Conservation (phyloP, 306 rosid genomes). For the Vigna mungo region DNA sequence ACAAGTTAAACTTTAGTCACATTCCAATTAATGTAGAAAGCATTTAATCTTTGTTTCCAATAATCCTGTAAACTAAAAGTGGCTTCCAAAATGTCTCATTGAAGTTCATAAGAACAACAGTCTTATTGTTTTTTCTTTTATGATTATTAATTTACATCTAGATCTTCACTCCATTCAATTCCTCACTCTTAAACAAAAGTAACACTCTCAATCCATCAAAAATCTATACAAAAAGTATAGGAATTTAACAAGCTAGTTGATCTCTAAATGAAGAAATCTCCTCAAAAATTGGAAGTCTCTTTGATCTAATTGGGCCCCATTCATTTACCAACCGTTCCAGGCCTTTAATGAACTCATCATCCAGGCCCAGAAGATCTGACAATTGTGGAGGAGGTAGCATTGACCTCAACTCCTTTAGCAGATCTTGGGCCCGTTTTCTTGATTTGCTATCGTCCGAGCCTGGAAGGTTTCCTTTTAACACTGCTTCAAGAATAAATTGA, state of each 20-base stretch:
- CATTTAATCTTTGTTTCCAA: too few relatives aligned
- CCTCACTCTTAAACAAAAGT: conserved; percentile 1
- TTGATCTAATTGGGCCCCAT: conserved; percentile 75
- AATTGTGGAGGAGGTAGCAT: conserved; percentile 35
- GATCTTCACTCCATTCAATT: not conserved
- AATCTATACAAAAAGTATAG: not conserved
- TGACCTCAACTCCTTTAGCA: conserved; percentile 57
- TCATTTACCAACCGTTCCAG: conserved; percentile 70
- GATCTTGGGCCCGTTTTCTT: conserved; percentile 62
- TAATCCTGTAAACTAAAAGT: not conserved
- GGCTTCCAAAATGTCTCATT: not conserved
- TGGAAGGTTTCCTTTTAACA: conserved; percentile 51
- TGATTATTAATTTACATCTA: conserved; percentile 23
- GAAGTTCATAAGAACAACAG: not conserved
- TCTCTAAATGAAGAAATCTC: conserved; percentile 85
- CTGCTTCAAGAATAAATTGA: conserved; percentile 54
- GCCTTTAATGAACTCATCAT: conserved; percentile 80
- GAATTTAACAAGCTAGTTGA: conserved; percentile 80
- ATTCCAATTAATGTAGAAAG: too few relatives aligned
- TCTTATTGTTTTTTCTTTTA: not conserved
- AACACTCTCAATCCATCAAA: not conserved
- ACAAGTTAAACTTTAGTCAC: too few relatives aligned
- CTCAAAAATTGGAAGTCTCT: conserved; percentile 94
- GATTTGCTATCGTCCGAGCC: conserved; percentile 72
- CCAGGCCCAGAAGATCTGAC: conserved; percentile 51